A percentile compares a stretch with the other conserved stretches of the same genome.
Evolutionary conservation across 2,329 filamentous ascomycete species (phyloP).

Genomic region (Neopestalotiopsis rosae): DNA sequence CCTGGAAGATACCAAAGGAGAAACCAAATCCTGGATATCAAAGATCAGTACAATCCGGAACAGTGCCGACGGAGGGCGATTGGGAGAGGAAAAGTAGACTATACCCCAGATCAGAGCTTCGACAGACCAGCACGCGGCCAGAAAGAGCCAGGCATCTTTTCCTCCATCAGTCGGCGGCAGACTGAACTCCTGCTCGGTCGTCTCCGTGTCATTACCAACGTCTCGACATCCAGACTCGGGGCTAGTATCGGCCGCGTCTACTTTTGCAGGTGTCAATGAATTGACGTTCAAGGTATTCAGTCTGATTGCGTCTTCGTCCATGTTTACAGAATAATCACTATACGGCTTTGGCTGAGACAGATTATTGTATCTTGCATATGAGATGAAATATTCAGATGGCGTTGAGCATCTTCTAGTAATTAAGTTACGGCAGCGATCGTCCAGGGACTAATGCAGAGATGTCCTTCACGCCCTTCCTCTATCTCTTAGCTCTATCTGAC

Average conservation of each 20-base stretch:
- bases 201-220: neutral
- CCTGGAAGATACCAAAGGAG: conserved; percentile 48
- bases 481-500: neutral
- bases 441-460: neutral
- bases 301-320: neutral
- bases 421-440: neutral
- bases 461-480: neutral
- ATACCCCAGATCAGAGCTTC: conserved; percentile 60
- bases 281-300: neutral
- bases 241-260: neutral
- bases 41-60: neutral
- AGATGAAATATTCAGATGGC: neutral
- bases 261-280: neutral
- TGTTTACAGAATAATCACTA: neutral
- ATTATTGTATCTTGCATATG: neutral
- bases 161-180: conserved; percentile 54
- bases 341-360: neutral
- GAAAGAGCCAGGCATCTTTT: conserved; percentile 55
- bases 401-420: neutral
- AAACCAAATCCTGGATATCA: conserved; percentile 36
- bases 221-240: neutral
- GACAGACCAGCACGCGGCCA: conserved; percentile 55
- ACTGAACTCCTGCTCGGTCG: conserved; percentile 29
- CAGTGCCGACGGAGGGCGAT: neutral
- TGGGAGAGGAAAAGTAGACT: conserved; percentile 17